Evolutionary conservation across 257 asterid species (phyloP).

Genomic region (Nicotiana undulata): DNA sequence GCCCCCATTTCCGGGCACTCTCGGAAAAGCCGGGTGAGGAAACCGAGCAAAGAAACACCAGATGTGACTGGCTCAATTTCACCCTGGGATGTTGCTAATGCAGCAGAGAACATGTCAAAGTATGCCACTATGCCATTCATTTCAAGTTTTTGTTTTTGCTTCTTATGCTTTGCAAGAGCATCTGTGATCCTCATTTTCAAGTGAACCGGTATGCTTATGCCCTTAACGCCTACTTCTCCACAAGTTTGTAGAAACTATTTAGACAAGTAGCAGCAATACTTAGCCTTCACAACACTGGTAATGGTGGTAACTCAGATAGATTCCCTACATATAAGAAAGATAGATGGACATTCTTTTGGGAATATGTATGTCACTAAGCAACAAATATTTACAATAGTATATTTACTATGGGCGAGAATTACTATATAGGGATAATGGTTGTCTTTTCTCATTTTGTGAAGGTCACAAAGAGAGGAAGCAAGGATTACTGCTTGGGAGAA

Average conservation of each 20-base stretch:
- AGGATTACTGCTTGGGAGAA: conserved; percentile 72
- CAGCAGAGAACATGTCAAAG: conserved; percentile 9
- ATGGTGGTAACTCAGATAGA: not conserved
- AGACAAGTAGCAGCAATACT: not conserved
- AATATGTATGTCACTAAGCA: not conserved
- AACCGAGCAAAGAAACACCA: not conserved
- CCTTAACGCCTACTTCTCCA: not conserved
- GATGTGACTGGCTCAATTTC: not conserved
- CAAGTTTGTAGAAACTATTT: not conserved
- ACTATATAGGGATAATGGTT: not conserved
- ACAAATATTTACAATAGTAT: not conserved
- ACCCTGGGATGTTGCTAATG: conserved; percentile 7
- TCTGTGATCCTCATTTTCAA: not conserved
- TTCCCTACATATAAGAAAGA: not conserved
- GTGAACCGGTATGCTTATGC: not conserved
- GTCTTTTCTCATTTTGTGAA: not conserved
- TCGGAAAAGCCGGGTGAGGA: not conserved
- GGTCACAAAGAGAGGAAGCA: conserved; percentile 59
- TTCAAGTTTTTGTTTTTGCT: not conserved
- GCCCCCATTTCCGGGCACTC: not conserved
- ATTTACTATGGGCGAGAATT: not conserved
- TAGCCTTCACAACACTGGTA: not conserved
- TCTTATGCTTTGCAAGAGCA: not conserved
- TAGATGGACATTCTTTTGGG: not conserved
- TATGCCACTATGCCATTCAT: not conserved